These are phyloP conservation scores for Didymella pomorum DNA, from an alignment of 2,329 filamentous ascomycete species.

Conservation along the genomic window DNA sequence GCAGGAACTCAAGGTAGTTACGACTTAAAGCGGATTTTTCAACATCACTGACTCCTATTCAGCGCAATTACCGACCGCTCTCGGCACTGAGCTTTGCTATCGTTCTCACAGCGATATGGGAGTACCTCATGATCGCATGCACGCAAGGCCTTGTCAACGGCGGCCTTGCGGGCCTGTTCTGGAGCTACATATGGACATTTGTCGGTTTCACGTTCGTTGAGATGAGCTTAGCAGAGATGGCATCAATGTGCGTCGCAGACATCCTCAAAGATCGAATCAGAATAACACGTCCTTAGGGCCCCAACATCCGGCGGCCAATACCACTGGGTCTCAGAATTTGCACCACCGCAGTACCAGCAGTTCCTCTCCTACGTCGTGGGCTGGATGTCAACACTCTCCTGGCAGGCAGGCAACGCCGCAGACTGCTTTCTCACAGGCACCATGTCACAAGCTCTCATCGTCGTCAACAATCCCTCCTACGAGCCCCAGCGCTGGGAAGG, in stretches of 20 bases:
- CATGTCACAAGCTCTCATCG: constrained; percentile 49
- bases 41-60: constrained; percentile 1
- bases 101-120: constrained; percentile 26
- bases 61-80: constrained; percentile 23
- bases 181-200: constrained; percentile 43
- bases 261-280: neutral
- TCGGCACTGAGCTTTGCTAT: constrained; percentile 29
- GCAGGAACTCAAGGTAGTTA: constrained; percentile 28
- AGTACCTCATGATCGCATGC: constrained; percentile 24
- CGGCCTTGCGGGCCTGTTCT: constrained; percentile 48
- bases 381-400: constrained; percentile 57
- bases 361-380: constrained; percentile 53
- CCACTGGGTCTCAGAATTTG: constrained; percentile 48
- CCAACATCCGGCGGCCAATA: constrained; percentile 47
- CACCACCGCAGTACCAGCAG: constrained; percentile 48
- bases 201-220: constrained; percentile 47
- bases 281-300: constrained; percentile 28
- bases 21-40: neutral
- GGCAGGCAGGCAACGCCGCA: constrained; percentile 56
- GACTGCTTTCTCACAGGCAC: constrained; percentile 54
- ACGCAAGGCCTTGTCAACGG: constrained; percentile 37
- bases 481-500: constrained; percentile 53
- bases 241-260: constrained; percentile 38
- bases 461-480: constrained; percentile 53
- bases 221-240: constrained; percentile 45